Evolutionary conservation across 257 asterid genomes (phyloP).

Genomic region (Solanum dulcamara): DNA sequence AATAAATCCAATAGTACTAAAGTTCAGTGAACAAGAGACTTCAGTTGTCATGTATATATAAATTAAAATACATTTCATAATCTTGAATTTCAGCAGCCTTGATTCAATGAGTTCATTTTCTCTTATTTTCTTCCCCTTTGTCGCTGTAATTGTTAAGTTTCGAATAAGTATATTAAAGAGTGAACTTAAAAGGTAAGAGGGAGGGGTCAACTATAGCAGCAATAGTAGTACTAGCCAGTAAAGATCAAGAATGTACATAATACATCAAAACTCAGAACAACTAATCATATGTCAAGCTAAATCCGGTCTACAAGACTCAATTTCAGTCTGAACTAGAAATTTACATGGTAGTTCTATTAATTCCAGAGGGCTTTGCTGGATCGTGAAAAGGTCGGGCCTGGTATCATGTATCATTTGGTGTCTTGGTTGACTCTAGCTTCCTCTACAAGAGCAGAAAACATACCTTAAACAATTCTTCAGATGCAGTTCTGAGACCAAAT

Average conservation of each 20-base stretch:
- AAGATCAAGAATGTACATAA: not conserved
- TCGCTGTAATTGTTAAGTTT: not conserved
- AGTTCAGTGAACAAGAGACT: not conserved
- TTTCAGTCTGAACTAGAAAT: not conserved
- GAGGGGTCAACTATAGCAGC: not conserved
- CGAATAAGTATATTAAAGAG: not conserved
- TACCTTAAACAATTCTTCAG: not conserved
- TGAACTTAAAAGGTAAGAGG: not conserved
- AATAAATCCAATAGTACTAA: not conserved
- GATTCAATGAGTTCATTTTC: not conserved
- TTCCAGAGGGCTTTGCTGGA: not conserved
- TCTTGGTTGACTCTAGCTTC: not conserved
- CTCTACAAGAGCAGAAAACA: not conserved
- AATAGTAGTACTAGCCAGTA: not conserved
- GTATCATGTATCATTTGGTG: not conserved
- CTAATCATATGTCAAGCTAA: not conserved
- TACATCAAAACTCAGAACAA: not conserved
- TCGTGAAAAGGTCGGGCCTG: not conserved
- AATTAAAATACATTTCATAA: not conserved
- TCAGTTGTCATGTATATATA: not conserved
- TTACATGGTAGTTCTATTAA: not conserved
- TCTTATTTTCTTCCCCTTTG: not conserved
- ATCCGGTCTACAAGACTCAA: not conserved
- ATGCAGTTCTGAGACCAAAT: not conserved
- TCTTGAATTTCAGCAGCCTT: not conserved